phyloP scores from a whole-genome alignment of 2,329 filamentous ascomycete species.

The Uncinocarpus reesii region DNA sequence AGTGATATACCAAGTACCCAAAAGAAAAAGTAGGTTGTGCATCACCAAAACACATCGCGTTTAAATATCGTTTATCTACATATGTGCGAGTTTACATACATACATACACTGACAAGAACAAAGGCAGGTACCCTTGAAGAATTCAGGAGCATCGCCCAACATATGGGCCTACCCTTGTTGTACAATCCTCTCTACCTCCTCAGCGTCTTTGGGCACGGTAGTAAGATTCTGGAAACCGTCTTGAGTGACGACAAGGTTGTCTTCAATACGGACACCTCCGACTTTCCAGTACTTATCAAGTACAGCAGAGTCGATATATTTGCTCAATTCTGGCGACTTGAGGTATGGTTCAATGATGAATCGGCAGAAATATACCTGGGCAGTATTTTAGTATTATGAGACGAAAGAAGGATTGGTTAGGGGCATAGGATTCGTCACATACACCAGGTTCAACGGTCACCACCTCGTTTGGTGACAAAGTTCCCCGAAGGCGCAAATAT shows the following conservation, averaged over 20 bases:
- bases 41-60: neutral
- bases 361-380: slow-evolving; percentile 73
- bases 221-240: slow-evolving; percentile 76
- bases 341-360: slow-evolving; percentile 80
- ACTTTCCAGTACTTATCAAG: slow-evolving; percentile 76
- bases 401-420: neutral
- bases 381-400: slow-evolving; percentile 2
- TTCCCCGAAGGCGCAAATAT: slow-evolving; percentile 70
- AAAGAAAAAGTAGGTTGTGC: neutral
- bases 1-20: too few species aligned
- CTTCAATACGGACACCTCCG: slow-evolving; percentile 86
- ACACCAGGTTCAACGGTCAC: slow-evolving; percentile 92
- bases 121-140: too few species aligned
- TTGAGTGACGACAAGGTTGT: slow-evolving; percentile 72
- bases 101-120: too few species aligned
- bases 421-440: slow-evolving; percentile 29
- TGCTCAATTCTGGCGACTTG: slow-evolving; percentile 57
- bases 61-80: neutral
- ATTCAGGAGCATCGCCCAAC: too few species aligned
- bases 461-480: slow-evolving; percentile 65
- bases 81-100: neutral
- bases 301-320: slow-evolving; percentile 65
- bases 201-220: slow-evolving; percentile 59
- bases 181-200: slow-evolving; percentile 50
- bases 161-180: slow-evolving; percentile 13